Conservation (phyloP, 148 eudicot species). For the Rhododendron simsii region DNA sequence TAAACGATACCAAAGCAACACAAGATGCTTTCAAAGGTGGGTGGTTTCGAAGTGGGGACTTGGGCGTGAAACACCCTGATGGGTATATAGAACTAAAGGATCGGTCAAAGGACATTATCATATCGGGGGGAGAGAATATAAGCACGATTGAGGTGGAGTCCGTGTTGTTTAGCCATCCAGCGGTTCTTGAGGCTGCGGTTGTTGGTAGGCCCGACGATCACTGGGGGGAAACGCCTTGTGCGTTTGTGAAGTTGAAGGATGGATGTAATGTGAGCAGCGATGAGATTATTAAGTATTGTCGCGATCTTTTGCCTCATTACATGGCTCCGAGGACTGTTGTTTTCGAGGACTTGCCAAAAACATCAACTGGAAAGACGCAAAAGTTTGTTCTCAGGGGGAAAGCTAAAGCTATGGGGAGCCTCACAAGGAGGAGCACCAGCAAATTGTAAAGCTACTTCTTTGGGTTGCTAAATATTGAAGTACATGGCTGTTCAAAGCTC, state of each 20-base stretch:
- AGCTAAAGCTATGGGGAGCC: constrained; percentile 63
- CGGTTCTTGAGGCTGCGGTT: constrained; percentile 55
- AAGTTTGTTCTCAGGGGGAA: constrained; percentile 57
- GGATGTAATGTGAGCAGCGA: constrained; percentile 23
- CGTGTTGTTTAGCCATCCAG: constrained; percentile 18
- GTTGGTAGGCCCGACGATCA: constrained; percentile 66
- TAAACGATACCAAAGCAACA: constrained; percentile 41
- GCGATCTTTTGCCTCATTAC: constrained; percentile 50
- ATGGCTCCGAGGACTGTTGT: constrained; percentile 68
- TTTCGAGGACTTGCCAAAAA: constrained; percentile 63
- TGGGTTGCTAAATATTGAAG: background rate
- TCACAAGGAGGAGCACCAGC: constrained; percentile 31
- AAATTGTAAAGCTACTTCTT: constrained; percentile 20
- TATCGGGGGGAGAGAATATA: constrained; percentile 76
- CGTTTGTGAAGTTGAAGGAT: constrained; percentile 56
- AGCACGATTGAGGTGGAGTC: constrained; percentile 33
- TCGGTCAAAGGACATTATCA: constrained; percentile 62
- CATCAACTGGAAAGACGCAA: constrained; percentile 74
- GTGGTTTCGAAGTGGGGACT: constrained; percentile 67
- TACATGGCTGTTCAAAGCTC: background rate
- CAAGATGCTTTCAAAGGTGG: constrained; percentile 58
- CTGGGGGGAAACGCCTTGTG: constrained; percentile 82
- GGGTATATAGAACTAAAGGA: constrained; percentile 64
- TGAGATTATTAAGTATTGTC: constrained; percentile 55
- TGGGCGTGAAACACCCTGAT: constrained; percentile 58